Percentiles rank a stretch among this genome's conserved stretches.
phyloP scores from a whole-genome alignment of 106 monocot genomes.

The Allium cepa region DNA sequence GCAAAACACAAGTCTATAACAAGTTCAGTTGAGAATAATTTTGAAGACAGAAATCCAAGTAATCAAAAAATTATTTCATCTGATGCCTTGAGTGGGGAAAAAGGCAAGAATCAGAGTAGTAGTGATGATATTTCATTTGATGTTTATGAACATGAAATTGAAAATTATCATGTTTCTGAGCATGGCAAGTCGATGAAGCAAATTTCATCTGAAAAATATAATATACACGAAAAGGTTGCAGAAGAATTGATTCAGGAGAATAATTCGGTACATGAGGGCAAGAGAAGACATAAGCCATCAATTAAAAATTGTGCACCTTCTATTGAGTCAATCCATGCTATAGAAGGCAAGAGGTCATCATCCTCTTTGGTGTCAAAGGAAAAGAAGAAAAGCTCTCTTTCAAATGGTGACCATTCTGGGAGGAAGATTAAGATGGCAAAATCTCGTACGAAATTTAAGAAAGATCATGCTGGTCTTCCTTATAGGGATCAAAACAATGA shows the following conservation, averaged over 20 bases:
- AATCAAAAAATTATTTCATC: constrained; percentile 10
- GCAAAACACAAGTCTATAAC: constrained; percentile 26
- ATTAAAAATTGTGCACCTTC: constrained; percentile 14
- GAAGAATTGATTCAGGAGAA: constrained; percentile 24
- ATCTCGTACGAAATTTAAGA: constrained; percentile 17
- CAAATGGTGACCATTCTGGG: constrained; percentile 23
- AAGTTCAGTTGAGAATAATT: constrained; percentile 9
- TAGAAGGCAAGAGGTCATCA: constrained; percentile 10
- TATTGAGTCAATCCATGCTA: constrained; percentile 14
- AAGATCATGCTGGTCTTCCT: constrained; percentile 6
- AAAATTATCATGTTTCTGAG: constrained; percentile 16
- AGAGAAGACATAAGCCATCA: constrained; percentile 21
- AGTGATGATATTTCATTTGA: constrained; percentile 16
- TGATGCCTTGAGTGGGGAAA: constrained; percentile 10
- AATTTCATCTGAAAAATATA: constrained; percentile 10
- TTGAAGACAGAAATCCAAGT: constrained; percentile 17
- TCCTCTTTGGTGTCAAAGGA: constrained; percentile 28
- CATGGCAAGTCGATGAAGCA: constrained; percentile 17
- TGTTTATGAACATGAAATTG: constrained; percentile 13
- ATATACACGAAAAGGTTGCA: constrained; percentile 9
- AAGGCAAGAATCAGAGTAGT: constrained; percentile 14
- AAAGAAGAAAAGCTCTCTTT: constrained; percentile 36
- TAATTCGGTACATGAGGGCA: constrained; percentile 16
- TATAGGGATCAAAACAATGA: constrained; percentile 14
- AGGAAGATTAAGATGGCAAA: constrained; percentile 17